Evolutionary conservation across 495 filamentous ascomycete genomes (phyloP).

Genomic region (Aspergillus bertholletiae): DNA sequence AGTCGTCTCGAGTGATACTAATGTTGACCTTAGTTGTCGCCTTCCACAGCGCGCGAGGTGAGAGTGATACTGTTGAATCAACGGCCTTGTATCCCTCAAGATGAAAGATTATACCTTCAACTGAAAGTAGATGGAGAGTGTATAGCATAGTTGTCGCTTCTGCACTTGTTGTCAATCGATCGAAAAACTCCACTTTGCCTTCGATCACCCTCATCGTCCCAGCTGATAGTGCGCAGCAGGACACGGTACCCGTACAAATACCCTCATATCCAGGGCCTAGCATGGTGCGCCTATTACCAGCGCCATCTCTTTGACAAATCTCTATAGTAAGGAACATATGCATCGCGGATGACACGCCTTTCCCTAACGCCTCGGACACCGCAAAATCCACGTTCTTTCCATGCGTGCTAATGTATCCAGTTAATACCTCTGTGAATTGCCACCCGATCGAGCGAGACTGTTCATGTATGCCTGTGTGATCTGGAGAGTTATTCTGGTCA

Average conservation of each 20-base stretch:
- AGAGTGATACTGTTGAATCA: constrained; percentile 54
- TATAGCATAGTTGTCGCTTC: constrained; percentile 59
- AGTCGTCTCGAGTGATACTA: constrained; percentile 37
- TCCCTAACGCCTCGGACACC: constrained; percentile 2
- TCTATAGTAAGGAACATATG: constrained; percentile 11
- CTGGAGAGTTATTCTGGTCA: too few species aligned
- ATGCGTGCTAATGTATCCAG: constrained; percentile 1
- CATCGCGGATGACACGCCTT: constrained; percentile 1
- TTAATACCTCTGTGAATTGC: constrained; percentile 8
- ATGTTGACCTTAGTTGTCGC: constrained; percentile 63
- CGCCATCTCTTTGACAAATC: neutral
- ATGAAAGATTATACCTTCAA: constrained; percentile 47
- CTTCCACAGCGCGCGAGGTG: constrained; percentile 52
- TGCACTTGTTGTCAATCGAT: constrained; percentile 44
- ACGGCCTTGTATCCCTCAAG: constrained; percentile 63
- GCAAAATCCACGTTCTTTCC: neutral
- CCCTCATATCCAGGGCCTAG: constrained; percentile 7
- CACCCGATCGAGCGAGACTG: neutral
- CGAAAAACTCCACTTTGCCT: constrained; percentile 42
- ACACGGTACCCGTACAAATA: constrained; percentile 56
- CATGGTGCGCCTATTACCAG: neutral
- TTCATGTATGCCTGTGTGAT: neutral
- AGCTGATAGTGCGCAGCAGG: constrained; percentile 51
- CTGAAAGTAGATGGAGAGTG: constrained; percentile 54
- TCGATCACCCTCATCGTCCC: constrained; percentile 45